Conservation (phyloP, 495 filamentous ascomycete genomes). For the Lasiosphaeria ovina region DNA sequence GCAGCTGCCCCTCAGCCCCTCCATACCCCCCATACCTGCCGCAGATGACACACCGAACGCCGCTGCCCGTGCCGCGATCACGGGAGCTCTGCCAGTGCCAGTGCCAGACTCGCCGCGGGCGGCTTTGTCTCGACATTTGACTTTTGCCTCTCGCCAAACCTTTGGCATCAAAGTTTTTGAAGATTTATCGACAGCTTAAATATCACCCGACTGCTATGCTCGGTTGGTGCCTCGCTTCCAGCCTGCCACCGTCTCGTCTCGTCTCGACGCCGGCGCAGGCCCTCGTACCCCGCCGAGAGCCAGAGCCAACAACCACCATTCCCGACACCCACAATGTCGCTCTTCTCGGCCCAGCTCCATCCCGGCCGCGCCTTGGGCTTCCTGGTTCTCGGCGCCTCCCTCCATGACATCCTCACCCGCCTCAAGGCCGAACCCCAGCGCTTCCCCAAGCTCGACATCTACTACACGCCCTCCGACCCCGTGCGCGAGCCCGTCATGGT, state of each 20-base stretch:
- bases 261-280: neutral
- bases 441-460: conserved; percentile 79
- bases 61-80: conserved; percentile 11
- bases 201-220: neutral
- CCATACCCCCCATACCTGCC: conserved; percentile 12
- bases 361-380: conserved; percentile 78
- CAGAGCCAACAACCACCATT: neutral
- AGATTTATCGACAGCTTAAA: neutral
- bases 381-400: conserved; percentile 80
- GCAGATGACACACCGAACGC: conserved; percentile 19
- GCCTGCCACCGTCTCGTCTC: neutral
- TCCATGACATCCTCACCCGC: conserved; percentile 82
- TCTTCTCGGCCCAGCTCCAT: conserved; percentile 65
- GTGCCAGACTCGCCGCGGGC: neutral
- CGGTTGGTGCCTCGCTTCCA: neutral
- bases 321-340: conserved; percentile 32
- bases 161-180: neutral
- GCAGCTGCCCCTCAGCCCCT: conserved; percentile 14
- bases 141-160: neutral
- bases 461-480: conserved; percentile 68
- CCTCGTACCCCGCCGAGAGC: neutral
- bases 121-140: neutral
- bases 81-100: conserved; percentile 4
- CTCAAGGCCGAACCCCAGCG: conserved; percentile 78
- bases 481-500: conserved; percentile 70